Base-by-base conservation (phyloP, 2,329 filamentous ascomycete genomes). In the Tolypocladium tropicale region DNA sequence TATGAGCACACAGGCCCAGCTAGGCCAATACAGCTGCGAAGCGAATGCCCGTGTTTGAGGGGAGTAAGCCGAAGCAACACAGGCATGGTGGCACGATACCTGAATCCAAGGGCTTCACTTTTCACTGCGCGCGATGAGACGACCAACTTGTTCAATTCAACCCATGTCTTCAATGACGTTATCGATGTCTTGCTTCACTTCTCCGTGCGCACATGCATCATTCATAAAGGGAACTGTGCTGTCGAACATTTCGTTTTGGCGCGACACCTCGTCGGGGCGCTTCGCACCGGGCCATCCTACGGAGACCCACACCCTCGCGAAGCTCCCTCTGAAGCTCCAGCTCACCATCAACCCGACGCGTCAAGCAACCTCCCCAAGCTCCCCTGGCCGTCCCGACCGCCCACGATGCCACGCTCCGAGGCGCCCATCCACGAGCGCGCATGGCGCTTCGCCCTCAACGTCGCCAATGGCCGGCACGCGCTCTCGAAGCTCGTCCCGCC, bases 401-500 rank as follows among this genome's bases (percentile, higher is more conserved):
- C 25, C 52, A 61, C 58, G 41, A 72, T 72, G 70, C 34, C 69
- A 56, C 60, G 62, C 34, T 52, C 60, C 10, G 51, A 62, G 33
- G 56, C 62, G 52, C 63, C 68, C 33, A 53, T 65, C 9, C 58
- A 63, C 54, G 55, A 61, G 11, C 65, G 64, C 53, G 66, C 68
- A 18, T 56, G 68, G 33, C 62, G 61, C 49, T 63, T 72, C 55
- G 72, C 63, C 2, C 62, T 73, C 5, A 75, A 80, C 57, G 63
- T 82, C 23, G 72, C 74, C 57, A 76, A 70, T 53, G 78, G 80
- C 30, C 75, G 73, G 4, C 77, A 81, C 67, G 65, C 65, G 12
- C 71, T 83, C 52, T 79, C 81, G 9, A 72, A 68, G 58, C 65
- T 78, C 41, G 65, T 84, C 32, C 74, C 84, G 6, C 79, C 84